phyloP scores from a whole-genome alignment of 2,329 filamentous ascomycete species.

The Mycocentrospora acerina region DNA sequence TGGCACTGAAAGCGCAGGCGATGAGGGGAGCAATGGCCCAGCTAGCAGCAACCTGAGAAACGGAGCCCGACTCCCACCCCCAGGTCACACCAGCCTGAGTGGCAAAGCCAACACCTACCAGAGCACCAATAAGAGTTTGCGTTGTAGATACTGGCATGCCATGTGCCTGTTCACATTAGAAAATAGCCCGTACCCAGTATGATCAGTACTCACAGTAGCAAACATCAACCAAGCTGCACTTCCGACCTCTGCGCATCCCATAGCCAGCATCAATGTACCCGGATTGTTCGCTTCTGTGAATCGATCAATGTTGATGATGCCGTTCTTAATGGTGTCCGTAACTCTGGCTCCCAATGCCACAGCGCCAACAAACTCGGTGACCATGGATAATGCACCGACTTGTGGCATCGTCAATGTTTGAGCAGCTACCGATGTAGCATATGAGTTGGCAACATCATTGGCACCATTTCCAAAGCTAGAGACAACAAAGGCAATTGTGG shows the following conservation, averaged over 20 bases:
- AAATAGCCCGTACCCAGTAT: background rate
- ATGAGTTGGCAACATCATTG: constrained; percentile 59
- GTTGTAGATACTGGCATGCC: constrained; percentile 64
- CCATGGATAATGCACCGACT: constrained; percentile 51
- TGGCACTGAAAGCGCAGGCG: constrained; percentile 50
- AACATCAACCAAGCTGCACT: constrained; percentile 60
- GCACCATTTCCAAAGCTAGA: constrained; percentile 44
- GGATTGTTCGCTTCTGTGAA: constrained; percentile 49
- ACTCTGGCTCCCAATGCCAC: constrained; percentile 56
- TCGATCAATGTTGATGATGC: constrained; percentile 54
- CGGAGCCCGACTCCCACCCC: constrained; percentile 27
- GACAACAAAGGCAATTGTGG: constrained; percentile 41
- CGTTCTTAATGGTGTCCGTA: constrained; percentile 63
- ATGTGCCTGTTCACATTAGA: constrained; percentile 25
- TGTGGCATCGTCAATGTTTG: constrained; percentile 55
- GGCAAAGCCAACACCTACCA: constrained; percentile 62
- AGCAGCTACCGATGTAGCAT: constrained; percentile 53
- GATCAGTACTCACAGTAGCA: constrained; percentile 44
- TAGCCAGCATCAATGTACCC: constrained; percentile 59
- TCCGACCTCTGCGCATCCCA: constrained; percentile 57
- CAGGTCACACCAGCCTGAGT: constrained; percentile 23
- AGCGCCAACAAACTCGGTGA: constrained; percentile 57
- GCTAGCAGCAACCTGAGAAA: constrained; percentile 44
- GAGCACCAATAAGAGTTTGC: constrained; percentile 61
- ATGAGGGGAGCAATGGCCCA: constrained; percentile 54